Base-by-base conservation (phyloP, 2,329 filamentous ascomycete genomes). In the Epicoccum sorghinum region DNA sequence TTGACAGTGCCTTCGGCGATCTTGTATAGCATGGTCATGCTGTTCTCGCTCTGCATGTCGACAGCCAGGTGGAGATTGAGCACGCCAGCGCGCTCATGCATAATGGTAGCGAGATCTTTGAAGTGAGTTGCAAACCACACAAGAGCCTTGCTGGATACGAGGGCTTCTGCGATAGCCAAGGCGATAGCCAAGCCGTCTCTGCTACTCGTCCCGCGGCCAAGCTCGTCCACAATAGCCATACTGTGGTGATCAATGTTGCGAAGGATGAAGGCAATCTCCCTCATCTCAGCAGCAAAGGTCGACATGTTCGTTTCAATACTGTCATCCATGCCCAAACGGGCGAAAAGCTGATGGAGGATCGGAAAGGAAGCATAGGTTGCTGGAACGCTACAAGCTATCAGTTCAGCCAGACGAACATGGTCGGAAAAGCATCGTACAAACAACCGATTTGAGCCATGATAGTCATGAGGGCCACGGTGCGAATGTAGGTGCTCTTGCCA, bases 91-190 rank as follows among this genome's bases (percentile, higher is more conserved):
- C 90, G 84, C 59, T 92, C 87, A 1, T 83, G 80, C 56, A 97
- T 80, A 32, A 93, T 90, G 3, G 82, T 83, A 0, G 92, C 88
- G 2, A 99, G 80, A 57, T 97, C 90, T 32, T 85, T 81, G 69
- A 97, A 99, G 69, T 99, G 96, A 0, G 95, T 98, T 1, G 89
- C 91, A 74, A 99, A 99, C 87, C 91, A 97, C 0, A 97, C 86
- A 0, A 90, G 81, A 0, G 92, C 88, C 55, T 86, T 83, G 62
- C 86, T 95, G 55, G 92, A 84, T 4, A 97, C 83, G 3, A 99
- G 79, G 0, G 90, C 90, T 77, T 98, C 95, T 0, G 93, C 89
- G 67, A 98, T 92, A 2, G 93, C 90, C 43, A 97, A 81, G 0
- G 95, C 91, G 67, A 99, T 96, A 0, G 91, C 88, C 1, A 98